phyloP scores from a whole-genome alignment of 495 filamentous ascomycete genomes.

The Trichoderma reesei region DNA sequence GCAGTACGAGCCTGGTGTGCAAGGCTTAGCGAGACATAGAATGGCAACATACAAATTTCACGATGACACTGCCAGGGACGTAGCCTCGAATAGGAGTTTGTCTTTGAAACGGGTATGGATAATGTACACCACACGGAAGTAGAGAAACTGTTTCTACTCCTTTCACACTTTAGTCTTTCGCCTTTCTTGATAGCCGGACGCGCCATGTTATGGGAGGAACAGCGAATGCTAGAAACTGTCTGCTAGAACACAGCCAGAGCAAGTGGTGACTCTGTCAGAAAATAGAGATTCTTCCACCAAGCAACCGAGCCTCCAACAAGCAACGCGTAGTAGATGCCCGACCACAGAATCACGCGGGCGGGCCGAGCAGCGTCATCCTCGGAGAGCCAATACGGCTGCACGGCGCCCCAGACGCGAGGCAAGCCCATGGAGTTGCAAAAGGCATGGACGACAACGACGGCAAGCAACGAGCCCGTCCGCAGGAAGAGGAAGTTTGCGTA shows the following conservation, averaged over 20 bases:
- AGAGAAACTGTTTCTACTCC: background rate
- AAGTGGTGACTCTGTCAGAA: conserved; percentile 48
- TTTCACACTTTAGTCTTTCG: background rate
- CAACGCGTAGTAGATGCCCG: conserved; percentile 65
- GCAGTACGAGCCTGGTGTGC: background rate
- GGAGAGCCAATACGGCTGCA: conserved; percentile 34
- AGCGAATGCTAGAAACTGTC: background rate
- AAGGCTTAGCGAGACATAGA: background rate
- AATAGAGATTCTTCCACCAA: conserved; percentile 61
- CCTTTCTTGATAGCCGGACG: background rate
- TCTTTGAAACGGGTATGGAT: background rate
- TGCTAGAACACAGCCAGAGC: conserved; percentile 34
- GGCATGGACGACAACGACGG: conserved; percentile 63
- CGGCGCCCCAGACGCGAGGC: conserved; percentile 75
- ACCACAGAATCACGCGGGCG: conserved; percentile 44
- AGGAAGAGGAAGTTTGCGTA: conserved; percentile 87
- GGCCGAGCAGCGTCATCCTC: background rate
- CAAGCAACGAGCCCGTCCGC: conserved; percentile 68
- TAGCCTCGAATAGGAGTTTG: background rate
- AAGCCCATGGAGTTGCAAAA: conserved; percentile 93
- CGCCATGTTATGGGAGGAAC: background rate
- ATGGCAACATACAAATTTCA: background rate
- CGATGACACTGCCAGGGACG: background rate
- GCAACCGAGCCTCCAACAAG: conserved; percentile 59
- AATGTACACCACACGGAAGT: background rate